Evolutionary conservation across 192 early-diverging fungal genomes (phyloP).

Genomic region (Borealophlyctis nickersoniae): DNA sequence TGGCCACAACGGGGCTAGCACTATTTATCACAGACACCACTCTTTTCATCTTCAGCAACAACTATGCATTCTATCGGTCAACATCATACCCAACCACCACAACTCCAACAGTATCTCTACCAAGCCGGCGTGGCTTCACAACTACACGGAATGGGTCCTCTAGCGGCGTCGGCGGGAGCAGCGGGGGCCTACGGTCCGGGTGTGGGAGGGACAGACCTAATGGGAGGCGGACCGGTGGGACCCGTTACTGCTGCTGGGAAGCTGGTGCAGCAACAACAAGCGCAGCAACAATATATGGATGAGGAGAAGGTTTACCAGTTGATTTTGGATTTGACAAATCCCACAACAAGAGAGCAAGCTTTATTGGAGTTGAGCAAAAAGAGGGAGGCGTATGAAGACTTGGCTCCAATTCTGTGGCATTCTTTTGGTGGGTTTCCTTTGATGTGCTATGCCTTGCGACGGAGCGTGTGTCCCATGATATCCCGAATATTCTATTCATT

Average conservation of each 20-base stretch:
- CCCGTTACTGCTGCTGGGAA: too few relatives aligned
- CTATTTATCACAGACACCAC: too few relatives aligned
- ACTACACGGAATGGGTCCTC: conserved; percentile 18
- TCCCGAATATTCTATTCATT: neutral
- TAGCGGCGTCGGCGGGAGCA: conserved; percentile 1
- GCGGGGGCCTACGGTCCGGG: neutral
- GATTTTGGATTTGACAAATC: conserved; percentile 81
- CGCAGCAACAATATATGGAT: conserved; percentile 27
- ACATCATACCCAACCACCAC: conserved; percentile 16
- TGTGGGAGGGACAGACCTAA: neutral
- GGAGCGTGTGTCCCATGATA: neutral
- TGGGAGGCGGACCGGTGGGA: neutral
- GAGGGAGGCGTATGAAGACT: conserved; percentile 90
- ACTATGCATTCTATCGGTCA: conserved; percentile 15
- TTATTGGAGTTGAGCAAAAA: conserved; percentile 90
- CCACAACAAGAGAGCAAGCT: conserved; percentile 74
- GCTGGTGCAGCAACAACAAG: conserved; percentile 29
- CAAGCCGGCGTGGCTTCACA: conserved; percentile 9
- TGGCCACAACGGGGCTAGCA: too few relatives aligned
- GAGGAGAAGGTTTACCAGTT: conserved; percentile 88
- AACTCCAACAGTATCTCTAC: conserved; percentile 16
- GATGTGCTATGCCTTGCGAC: neutral
- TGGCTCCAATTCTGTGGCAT: conserved; percentile 97
- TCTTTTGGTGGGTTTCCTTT: conserved; percentile 77
- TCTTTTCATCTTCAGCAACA: too few relatives aligned